Percentiles rank a stretch among this genome's conserved stretches.
phyloP scores from a whole-genome alignment of 306 rosid genomes.

The Quercus robur region DNA sequence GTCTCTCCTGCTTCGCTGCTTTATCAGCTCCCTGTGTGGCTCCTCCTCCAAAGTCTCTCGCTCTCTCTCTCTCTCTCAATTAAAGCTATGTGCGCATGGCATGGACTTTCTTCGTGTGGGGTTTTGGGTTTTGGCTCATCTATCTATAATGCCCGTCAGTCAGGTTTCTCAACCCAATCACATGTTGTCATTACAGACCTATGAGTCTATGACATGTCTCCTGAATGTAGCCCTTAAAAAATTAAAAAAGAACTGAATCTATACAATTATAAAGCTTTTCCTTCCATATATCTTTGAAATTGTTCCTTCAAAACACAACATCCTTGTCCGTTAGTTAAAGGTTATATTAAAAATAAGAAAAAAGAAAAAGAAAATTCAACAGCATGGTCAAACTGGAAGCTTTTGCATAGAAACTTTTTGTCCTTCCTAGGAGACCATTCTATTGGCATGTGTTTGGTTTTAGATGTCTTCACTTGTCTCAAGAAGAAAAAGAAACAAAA shows the following conservation, averaged over 20 bases:
- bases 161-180: not conserved
- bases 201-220: not conserved
- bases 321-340: too few relatives aligned
- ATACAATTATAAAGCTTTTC: not conserved
- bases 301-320: too few relatives aligned
- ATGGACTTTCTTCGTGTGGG: not conserved
- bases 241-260: not conserved
- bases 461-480: too few relatives aligned
- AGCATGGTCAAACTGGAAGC: not conserved
- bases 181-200: not conserved
- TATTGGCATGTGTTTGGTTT: too few relatives aligned
- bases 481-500: too few relatives aligned
- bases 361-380: too few relatives aligned
- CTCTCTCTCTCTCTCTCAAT: constrained; percentile 6
- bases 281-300: too few relatives aligned
- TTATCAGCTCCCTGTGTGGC: not conserved
- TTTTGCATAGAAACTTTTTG: not conserved
- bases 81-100: not conserved
- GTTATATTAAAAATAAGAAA: too few relatives aligned
- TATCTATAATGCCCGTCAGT: not conserved
- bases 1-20: constrained; percentile 21
- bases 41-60: not conserved
- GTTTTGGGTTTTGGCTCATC: not conserved
- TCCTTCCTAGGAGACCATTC: too few relatives aligned
- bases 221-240: too few relatives aligned